Evolutionary conservation across 2,329 filamentous ascomycete genomes (phyloP).

Genomic region (Exophiala aquamarina): DNA sequence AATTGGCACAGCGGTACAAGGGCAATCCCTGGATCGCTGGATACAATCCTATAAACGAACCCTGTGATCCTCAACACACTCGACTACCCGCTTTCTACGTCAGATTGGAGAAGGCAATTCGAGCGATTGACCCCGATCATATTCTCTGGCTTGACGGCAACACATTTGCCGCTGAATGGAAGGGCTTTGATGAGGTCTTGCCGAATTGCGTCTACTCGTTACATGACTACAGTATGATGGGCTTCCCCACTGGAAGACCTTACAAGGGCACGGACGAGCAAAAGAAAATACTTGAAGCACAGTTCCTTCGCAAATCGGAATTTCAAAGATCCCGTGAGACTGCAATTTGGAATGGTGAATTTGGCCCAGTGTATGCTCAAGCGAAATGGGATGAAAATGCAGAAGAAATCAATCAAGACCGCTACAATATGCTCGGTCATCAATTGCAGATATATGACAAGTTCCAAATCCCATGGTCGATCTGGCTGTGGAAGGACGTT

Average conservation of each 20-base stretch:
- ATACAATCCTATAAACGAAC: slow-evolving; percentile 55
- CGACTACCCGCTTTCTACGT: slow-evolving; percentile 49
- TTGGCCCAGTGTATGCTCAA: slow-evolving; percentile 44
- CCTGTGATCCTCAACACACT: slow-evolving; percentile 48
- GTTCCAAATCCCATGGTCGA: slow-evolving; percentile 56
- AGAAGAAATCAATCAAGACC: slow-evolving; percentile 34
- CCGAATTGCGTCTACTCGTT: slow-evolving; percentile 40
- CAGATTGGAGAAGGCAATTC: slow-evolving; percentile 47
- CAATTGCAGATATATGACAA: slow-evolving; percentile 55
- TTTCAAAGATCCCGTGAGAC: slow-evolving; percentile 45
- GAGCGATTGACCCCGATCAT: slow-evolving; percentile 46
- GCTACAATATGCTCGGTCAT: slow-evolving; percentile 48
- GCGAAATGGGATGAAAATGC: slow-evolving; percentile 21
- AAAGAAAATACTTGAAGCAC: slow-evolving; percentile 40
- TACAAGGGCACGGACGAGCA: slow-evolving; percentile 45
- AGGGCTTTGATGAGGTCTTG: slow-evolving; percentile 40
- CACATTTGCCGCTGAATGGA: slow-evolving; percentile 48
- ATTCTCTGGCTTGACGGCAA: slow-evolving; percentile 49
- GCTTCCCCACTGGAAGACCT: slow-evolving; percentile 41
- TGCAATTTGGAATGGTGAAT: slow-evolving; percentile 57
- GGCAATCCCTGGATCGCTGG: slow-evolving; percentile 51
- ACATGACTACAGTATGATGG: slow-evolving; percentile 35
- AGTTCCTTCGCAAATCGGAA: slow-evolving; percentile 49
- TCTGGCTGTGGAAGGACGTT: slow-evolving; percentile 62
- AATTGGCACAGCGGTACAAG: slow-evolving; percentile 47